These are phyloP conservation scores for Salix udensis DNA, from an alignment of 345 rosid genomes.

Conservation along the genomic window DNA sequence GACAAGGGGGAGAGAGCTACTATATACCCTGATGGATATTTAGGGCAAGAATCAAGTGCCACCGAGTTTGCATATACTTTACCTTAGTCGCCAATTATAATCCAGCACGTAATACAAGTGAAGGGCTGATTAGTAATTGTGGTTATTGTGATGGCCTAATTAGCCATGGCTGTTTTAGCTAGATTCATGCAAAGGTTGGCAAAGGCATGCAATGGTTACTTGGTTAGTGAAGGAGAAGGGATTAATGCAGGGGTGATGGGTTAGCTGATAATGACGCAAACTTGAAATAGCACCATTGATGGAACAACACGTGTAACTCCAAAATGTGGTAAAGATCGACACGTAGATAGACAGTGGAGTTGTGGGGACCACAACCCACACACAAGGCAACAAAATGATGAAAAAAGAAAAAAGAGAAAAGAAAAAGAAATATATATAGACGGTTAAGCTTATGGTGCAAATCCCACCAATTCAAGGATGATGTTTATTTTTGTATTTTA, in stretches of 20 bases:
- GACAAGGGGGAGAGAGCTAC: conserved; percentile 2
- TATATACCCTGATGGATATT: background rate
- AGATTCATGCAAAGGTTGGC: conserved; percentile 25
- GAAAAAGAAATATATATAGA: background rate
- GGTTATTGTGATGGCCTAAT: background rate
- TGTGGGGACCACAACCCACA: conserved; percentile 40
- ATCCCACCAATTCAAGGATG: conserved; percentile 27
- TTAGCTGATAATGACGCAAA: conserved; percentile 9
- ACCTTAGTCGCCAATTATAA: background rate
- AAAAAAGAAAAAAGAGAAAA: too few species aligned
- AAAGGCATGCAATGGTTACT: conserved; percentile 15
- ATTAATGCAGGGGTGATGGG: background rate
- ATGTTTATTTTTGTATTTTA: too few species aligned
- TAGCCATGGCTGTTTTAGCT: background rate
- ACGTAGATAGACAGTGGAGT: conserved; percentile 17
- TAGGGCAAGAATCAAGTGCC: background rate
- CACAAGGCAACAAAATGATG: conserved; percentile 34
- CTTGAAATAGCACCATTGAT: conserved; percentile 8
- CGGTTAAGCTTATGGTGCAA: conserved; percentile 27
- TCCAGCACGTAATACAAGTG: background rate
- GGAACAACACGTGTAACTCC: conserved; percentile 27
- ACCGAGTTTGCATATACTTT: too few species aligned
- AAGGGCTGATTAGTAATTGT: conserved; percentile 17
- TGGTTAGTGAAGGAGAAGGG: background rate
- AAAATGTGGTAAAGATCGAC: conserved; percentile 1